Percentiles rank a stretch among this genome's conserved stretches.
phyloP scores from a whole-genome alignment of 2,329 filamentous ascomycete genomes.

The Fusarium sp. region DNA sequence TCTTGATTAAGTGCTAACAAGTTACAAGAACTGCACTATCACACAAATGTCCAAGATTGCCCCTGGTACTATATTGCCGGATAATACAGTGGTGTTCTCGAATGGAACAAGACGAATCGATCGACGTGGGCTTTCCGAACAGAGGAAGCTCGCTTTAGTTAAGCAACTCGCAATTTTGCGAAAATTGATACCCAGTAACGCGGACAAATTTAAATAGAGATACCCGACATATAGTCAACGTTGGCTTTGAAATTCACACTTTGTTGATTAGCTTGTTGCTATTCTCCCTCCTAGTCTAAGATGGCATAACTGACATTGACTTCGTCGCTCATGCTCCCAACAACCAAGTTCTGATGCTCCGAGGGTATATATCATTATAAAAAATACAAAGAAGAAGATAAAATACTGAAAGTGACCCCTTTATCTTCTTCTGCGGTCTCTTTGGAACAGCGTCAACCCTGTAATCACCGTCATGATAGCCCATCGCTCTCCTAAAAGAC shows the following conservation, averaged over 20 bases:
- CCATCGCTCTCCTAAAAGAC: slow-evolving; percentile 42
- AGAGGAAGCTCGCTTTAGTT: slow-evolving; percentile 71
- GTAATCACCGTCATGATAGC: slow-evolving; percentile 43
- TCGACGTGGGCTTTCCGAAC: slow-evolving; percentile 68
- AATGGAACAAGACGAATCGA: slow-evolving; percentile 69
- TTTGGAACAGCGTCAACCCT: slow-evolving; percentile 29
- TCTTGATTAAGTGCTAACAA: slow-evolving; percentile 29
- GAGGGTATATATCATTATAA: not conserved
- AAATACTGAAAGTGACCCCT: no score
- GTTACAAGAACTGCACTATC: slow-evolving; percentile 73
- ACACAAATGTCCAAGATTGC: slow-evolving; percentile 71
- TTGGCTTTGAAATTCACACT: not conserved
- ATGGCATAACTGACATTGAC: not conserved
- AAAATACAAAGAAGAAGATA: not conserved
- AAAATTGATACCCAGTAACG: slow-evolving; percentile 74
- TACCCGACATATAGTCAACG: slow-evolving; percentile 6
- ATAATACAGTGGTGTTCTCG: slow-evolving; percentile 77
- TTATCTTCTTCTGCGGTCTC: slow-evolving; percentile 15
- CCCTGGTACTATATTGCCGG: slow-evolving; percentile 68
- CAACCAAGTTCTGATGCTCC: not conserved
- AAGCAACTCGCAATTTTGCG: slow-evolving; percentile 75
- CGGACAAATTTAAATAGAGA: slow-evolving; percentile 59
- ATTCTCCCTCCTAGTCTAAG: not conserved
- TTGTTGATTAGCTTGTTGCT: not conserved
- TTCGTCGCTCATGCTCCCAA: not conserved